Base-by-base conservation (phyloP, 2,329 filamentous ascomycete genomes). In the Colletotrichum lindemuthianum region DNA sequence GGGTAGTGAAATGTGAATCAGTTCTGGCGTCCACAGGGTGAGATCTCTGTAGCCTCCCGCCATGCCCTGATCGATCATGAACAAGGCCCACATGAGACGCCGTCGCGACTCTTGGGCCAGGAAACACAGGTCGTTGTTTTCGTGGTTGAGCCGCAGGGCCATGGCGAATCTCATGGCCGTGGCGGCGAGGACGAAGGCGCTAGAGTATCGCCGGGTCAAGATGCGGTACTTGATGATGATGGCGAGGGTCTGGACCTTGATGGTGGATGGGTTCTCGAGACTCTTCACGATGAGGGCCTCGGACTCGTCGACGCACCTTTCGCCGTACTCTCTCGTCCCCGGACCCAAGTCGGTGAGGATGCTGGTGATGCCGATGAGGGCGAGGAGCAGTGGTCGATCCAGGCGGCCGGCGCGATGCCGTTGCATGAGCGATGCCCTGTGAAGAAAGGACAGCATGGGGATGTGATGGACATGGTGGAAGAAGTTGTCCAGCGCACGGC, bases 381-480 rank as follows among this genome's bases (percentile, higher is more conserved):
- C 83, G 5, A 87, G 77, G 4, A 87, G 76, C 7, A 88, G 75
- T 2, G 84, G 77, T 44, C 79, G 81, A 69, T 87, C 85, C 67
- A 87, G 82, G 66, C 84, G 84, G 51, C 84, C 84, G 5, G 83
- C 80, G 67, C 86, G 82, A 70, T 86, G 86, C 36, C 85, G 80
- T 70, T 87, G 84, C 84, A 86, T 86, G 32, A 87, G 80, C 2
- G 85, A 87, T 11, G 85, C 84, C 33, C 84, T 83, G 69, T 88
- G 85, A 13, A 88, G 73, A 60, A 87, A 88, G 10, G 84, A 85
- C 74, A 84, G 85, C 69, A 85, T 84, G 48, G 85, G 84, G 55
- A 87, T 84, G 66, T 87, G 85, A 72, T 87, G 84, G 44, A 87
- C 79, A 70, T 87, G 82, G 45, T 82, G 82, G 72, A 87, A 87